Conservation (phyloP, 2,329 filamentous ascomycete species). For the Microsporum ferrugineum region DNA sequence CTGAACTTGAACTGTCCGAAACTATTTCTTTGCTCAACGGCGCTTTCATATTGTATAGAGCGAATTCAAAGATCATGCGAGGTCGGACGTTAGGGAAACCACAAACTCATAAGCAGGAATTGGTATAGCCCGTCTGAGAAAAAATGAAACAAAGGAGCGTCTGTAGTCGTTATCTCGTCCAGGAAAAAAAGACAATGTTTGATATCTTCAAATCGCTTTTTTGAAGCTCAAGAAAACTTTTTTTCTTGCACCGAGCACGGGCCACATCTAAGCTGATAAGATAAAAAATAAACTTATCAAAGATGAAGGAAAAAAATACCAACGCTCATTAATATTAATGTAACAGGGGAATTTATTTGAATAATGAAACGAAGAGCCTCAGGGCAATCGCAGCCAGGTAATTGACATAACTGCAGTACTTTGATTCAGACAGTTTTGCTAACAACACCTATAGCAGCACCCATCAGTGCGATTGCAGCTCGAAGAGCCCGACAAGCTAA, state of each 20-base stretch:
- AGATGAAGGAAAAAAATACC: background rate
- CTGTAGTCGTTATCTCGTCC: background rate
- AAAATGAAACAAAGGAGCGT: background rate
- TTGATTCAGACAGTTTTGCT: background rate
- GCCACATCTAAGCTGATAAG: slow-evolving; percentile 20
- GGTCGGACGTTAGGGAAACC: background rate
- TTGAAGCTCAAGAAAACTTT: slow-evolving; percentile 3
- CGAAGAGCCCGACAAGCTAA: slow-evolving; percentile 27
- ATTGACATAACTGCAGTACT: background rate
- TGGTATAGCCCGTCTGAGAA: background rate
- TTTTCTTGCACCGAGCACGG: slow-evolving; percentile 33
- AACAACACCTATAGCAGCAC: slow-evolving; percentile 1
- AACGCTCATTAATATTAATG: background rate
- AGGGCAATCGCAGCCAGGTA: slow-evolving; percentile 10
- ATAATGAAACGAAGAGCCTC: slow-evolving; percentile 12
- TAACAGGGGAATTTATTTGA: background rate
- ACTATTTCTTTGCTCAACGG: slow-evolving; percentile 17
- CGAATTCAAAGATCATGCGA: background rate
- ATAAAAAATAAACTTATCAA: background rate
- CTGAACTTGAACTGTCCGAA: slow-evolving; percentile 15
- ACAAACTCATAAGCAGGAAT: background rate
- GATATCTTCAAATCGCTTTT: background rate
- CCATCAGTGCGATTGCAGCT: slow-evolving; percentile 34
- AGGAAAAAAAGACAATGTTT: background rate
- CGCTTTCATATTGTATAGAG: slow-evolving; percentile 3